phyloP scores from a whole-genome alignment of 108 stramenopile species.

The Mayamaea pseudoterrestris region DNA sequence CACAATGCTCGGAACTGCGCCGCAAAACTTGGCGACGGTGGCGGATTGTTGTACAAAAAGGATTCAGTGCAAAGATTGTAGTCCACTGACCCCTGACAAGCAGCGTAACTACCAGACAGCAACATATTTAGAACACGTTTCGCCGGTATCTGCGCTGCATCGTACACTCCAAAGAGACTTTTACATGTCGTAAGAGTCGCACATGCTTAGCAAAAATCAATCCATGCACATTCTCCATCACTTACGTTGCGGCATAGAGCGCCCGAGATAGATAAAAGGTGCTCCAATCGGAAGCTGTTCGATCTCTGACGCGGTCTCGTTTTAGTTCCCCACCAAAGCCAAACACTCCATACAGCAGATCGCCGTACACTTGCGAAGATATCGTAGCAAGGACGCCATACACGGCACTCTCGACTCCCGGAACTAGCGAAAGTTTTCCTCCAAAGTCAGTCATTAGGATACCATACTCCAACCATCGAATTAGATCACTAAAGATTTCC shows the following conservation, averaged over 20 bases:
- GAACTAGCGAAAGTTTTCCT: constrained; percentile 20
- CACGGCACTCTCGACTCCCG: constrained; percentile 43
- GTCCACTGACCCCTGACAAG: constrained; percentile 45
- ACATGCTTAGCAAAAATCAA: too few relatives aligned
- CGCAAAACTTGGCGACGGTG: too few relatives aligned
- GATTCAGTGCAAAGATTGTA: constrained; percentile 2
- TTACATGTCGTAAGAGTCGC: too few relatives aligned
- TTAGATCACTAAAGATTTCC: constrained; percentile 66
- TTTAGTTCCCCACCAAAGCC: constrained; percentile 39
- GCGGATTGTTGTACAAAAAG: constrained; percentile 2
- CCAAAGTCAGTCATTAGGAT: constrained; percentile 43
- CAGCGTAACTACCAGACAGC: constrained; percentile 51
- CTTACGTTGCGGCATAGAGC: constrained; percentile 34
- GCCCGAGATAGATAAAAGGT: constrained; percentile 38
- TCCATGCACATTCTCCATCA: too few relatives aligned
- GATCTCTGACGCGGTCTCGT: constrained; percentile 31
- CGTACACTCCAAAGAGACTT: constrained; percentile 74
- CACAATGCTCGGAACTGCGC: too few relatives aligned
- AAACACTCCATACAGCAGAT: constrained; percentile 33
- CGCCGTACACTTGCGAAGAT: constrained; percentile 59
- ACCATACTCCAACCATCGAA: constrained; percentile 65
- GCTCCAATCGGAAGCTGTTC: constrained; percentile 38
- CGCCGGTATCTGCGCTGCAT: constrained; percentile 37
- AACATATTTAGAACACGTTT: constrained; percentile 23
- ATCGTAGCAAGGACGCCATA: constrained; percentile 53